Conservation (phyloP, 805 yeast species). For the Pichia californica region DNA sequence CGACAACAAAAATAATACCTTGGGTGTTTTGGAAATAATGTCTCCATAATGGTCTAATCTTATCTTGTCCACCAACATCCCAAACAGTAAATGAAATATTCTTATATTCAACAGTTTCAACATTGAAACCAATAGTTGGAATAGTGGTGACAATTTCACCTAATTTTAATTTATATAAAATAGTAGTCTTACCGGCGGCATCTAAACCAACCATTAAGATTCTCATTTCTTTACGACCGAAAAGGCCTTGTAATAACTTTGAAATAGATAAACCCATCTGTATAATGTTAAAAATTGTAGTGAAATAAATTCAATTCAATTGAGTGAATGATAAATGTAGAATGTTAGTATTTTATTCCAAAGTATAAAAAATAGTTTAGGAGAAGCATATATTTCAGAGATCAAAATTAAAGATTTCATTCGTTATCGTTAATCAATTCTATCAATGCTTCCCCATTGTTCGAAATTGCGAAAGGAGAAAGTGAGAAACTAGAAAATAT, state of each 20-base stretch:
- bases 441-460: no score
- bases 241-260: constrained; percentile 87
- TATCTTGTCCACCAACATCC: constrained; percentile 99
- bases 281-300: background rate
- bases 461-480: background rate
- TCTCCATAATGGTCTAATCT: constrained; percentile 98
- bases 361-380: no score
- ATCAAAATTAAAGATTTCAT: no score
- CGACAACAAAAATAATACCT: constrained; percentile 96
- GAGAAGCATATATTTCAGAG: no score
- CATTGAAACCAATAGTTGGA: constrained; percentile 96
- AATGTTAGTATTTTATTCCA: no score
- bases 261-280: constrained; percentile 94
- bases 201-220: constrained; percentile 97
- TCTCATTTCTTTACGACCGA: constrained; percentile 98
- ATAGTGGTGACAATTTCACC: constrained; percentile 96
- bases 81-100: constrained; percentile 95
- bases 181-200: constrained; percentile 98
- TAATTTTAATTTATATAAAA: constrained; percentile 86
- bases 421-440: no score
- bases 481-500: background rate
- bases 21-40: constrained; percentile 98
- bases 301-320: no score
- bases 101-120: constrained; percentile 95
- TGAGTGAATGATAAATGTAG: no score